phyloP scores from a whole-genome alignment of 2,329 filamentous ascomycete genomes.

The Clonostachys solani region DNA sequence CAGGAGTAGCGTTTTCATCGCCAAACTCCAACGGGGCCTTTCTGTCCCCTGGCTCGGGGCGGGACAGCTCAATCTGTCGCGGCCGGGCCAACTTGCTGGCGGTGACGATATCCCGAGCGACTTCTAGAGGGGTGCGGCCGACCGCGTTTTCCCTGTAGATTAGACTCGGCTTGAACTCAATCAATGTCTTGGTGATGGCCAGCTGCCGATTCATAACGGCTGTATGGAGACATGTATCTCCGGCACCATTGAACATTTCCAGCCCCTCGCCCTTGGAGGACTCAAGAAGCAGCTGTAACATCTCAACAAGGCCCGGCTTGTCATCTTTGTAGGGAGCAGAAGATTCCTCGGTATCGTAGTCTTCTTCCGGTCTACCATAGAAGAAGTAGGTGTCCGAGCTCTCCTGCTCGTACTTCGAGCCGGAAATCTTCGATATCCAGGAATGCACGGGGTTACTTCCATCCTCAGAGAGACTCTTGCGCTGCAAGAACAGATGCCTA shows the following conservation, averaged over 20 bases:
- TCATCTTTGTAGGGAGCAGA: too few species aligned
- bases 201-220: constrained; percentile 35
- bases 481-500: constrained; percentile 52
- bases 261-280: constrained; percentile 43
- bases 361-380: constrained; percentile 12
- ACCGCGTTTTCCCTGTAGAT: constrained; percentile 71
- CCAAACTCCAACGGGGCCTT: neutral
- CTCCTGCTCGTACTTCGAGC: constrained; percentile 8
- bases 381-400: constrained; percentile 5
- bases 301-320: constrained; percentile 23
- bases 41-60: neutral
- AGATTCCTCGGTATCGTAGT: neutral
- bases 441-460: constrained; percentile 61
- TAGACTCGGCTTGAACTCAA: constrained; percentile 53
- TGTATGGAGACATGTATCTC: constrained; percentile 61
- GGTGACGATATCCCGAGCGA: constrained; percentile 53
- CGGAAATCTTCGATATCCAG: constrained; percentile 39
- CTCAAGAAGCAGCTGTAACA: constrained; percentile 45
- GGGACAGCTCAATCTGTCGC: neutral
- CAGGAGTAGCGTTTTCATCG: neutral
- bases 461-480: constrained; percentile 42
- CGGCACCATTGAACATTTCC: constrained; percentile 57
- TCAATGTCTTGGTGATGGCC: constrained; percentile 33
- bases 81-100: constrained; percentile 23
- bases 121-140: constrained; percentile 67